Evolutionary conservation across 768 basidiomycete genomes (phyloP), one percentile per base, ranked within the genome.

Genomic region (Mycena leptocephala): DNA sequence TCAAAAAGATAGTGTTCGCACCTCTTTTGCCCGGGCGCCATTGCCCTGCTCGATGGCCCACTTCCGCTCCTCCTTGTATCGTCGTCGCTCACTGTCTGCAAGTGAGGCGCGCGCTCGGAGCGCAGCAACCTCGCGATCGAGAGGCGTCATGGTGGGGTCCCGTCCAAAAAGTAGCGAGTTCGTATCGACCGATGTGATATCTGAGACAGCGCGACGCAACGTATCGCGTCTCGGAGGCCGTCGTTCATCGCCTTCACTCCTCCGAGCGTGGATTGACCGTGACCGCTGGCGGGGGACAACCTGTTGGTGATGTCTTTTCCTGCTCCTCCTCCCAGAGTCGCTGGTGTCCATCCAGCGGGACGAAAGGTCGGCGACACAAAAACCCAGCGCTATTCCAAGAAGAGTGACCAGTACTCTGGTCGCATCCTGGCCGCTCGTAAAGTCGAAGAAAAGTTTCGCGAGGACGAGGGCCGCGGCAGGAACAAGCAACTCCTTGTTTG

Each of bases 21-120:
- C 77, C 77, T 78, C 77, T 59, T 78, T 78, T 35, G 95, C 95
- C 58, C 95, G 90, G 11, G 94, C 92, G 55, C 86, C 75, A 81
- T 97, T 95, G 0, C 95, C 95, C 81, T 94, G 92, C 24, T 94
- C 94, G 46, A 93, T 82, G 0, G 96, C 96, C 96, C 96, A 97
- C 82, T 96, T 95, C 78, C 92, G 89, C 84, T 97, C 96, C 84
- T 97, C 96, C 86, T 93, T 95, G 86, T 92, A 95, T 69, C 95
- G 89, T 48, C 96, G 89, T 24, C 94, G 91, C 84, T 97, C 95
- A 75, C 92, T 95, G 79, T 96, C 96, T 30, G 96, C 95, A 72
- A 95, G 84, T 24, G 94, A 93, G 10, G 95, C 95, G 32, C 94
- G 91, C 59, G 95, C 92, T 61, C 95, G 90, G 26, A 97, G 88